Percentiles rank a stretch among this genome's conserved stretches.
Evolutionary conservation across 2,329 filamentous ascomycete genomes (phyloP).

Genomic region (Ampelomyces quisqualis): DNA sequence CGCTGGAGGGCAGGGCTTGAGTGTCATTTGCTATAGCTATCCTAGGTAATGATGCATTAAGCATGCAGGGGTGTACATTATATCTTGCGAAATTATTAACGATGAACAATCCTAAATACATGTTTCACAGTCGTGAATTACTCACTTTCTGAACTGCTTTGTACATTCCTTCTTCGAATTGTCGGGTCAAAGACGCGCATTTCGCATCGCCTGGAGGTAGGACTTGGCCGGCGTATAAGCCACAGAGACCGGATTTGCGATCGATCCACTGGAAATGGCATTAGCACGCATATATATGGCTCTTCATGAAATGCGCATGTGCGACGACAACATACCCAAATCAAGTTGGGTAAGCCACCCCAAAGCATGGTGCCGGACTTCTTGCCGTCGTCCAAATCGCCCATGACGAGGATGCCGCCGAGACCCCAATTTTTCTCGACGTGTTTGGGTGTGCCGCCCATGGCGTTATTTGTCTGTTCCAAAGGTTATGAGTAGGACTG

Average conservation of each 20-base stretch:
- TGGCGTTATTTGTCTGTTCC: constrained; percentile 21
- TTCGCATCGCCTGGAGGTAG: constrained; percentile 33
- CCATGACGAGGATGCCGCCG: constrained; percentile 30
- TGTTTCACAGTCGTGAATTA: not conserved
- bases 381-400: constrained; percentile 26
- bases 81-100: not conserved
- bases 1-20: no score
- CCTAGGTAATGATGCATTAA: not conserved
- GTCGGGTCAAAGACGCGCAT: constrained; percentile 12
- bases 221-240: constrained; percentile 34
- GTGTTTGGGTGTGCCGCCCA: constrained; percentile 23
- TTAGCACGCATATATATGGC: not conserved
- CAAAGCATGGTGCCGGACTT: constrained; percentile 35
- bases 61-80: no score
- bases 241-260: constrained; percentile 32
- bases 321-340: constrained; percentile 33
- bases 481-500: no score
- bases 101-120: not conserved
- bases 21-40: constrained; percentile 1
- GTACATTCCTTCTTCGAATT: constrained; percentile 21
- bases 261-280: constrained; percentile 31
- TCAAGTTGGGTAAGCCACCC: constrained; percentile 38
- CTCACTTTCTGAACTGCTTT: constrained; percentile 1
- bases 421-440: constrained; percentile 33
- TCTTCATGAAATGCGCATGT: no score